Base-by-base conservation (phyloP, 352 stramenopile species). In the Globisporangium splendens region DNA sequence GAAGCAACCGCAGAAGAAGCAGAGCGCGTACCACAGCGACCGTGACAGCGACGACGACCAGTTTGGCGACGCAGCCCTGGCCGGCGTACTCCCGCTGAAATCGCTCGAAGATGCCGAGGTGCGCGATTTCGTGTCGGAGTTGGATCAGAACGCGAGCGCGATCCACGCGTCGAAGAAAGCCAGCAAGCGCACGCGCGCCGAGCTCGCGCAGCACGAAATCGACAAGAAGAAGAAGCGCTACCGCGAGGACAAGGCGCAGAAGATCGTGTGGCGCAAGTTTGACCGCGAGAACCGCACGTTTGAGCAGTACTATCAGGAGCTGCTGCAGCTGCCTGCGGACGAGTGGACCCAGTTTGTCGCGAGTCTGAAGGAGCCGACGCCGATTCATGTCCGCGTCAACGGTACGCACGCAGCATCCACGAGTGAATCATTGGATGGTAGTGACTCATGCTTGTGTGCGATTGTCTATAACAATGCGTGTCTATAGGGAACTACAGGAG, bases 221-320 rank as follows among this genome's bases (percentile, higher is more conserved):
- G 66, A 77, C 42, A 70, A 79, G 56, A 55, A 78, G 50, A 86
- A 88, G 64, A 83, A 86, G 63, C 65, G 72, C 28, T 77, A 78
- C 52, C 69, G 81, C 17, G 73, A 88, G 53, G 69, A 79, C 46
- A 88, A 86, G 54, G 83, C 84, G 6, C 72, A 91, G 69, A 94
- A 94, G 64, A 86, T 94, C 52, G 82, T 94, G 56, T 94, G 84
- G 84, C 84, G 84, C 63, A 94, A 94, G 58, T 94, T 94, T 51
- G 82, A 89, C 54, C 74, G 84, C 21, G 83, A 92, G 63, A 95
- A 95, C 65, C 65, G 54, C 22, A 61, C 77, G 10, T 96, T 96
- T 54, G 84, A 95, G 62, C 54, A 73, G 28, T 97, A 91, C 56
- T 98, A 96, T 62, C 68, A 86, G 58, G 61, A 72, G 5, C 80